Conservation (phyloP, 106 monocot genomes). For the Acanthochlamys bracteata region DNA sequence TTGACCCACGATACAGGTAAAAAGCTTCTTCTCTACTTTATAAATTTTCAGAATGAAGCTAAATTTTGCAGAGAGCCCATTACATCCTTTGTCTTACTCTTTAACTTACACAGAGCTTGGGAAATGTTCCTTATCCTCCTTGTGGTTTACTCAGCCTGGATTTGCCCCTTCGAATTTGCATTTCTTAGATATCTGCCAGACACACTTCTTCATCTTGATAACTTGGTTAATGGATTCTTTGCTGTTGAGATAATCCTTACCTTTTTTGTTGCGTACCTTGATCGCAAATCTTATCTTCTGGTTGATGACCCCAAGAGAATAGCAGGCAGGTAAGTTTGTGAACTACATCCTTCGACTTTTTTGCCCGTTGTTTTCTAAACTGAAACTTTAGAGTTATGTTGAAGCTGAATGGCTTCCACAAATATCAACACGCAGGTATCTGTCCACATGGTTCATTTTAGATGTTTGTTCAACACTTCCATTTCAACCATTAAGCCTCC, state of each 20-base stretch:
- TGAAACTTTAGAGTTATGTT: not conserved
- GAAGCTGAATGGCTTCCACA: not conserved
- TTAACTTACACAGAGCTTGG: constrained; percentile 38
- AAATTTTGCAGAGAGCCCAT: not conserved
- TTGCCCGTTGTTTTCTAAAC: not conserved
- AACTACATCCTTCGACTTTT: not conserved
- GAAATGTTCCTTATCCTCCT: constrained; percentile 53
- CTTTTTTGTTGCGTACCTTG: constrained; percentile 59
- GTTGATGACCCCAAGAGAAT: constrained; percentile 54
- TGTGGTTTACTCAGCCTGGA: constrained; percentile 60
- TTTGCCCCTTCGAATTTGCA: constrained; percentile 70
- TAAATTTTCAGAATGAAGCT: not conserved
- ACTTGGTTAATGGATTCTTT: constrained; percentile 55
- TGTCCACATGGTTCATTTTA: constrained; percentile 65
- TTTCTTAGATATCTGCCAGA: constrained; percentile 45
- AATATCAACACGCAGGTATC: constrained; percentile 27
- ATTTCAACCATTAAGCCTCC: constrained; percentile 48
- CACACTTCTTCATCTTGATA: constrained; percentile 26
- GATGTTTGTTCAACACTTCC: constrained; percentile 59
- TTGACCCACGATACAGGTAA: constrained; percentile 62
- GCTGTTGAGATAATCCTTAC: constrained; percentile 61
- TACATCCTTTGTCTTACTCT: constrained; percentile 3
- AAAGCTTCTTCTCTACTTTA: not conserved
- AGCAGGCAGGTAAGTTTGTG: constrained; percentile 38
- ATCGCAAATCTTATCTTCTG: constrained; percentile 37